phyloP scores from a whole-genome alignment of 306 rosid genomes.

The Castanospermum australe region DNA sequence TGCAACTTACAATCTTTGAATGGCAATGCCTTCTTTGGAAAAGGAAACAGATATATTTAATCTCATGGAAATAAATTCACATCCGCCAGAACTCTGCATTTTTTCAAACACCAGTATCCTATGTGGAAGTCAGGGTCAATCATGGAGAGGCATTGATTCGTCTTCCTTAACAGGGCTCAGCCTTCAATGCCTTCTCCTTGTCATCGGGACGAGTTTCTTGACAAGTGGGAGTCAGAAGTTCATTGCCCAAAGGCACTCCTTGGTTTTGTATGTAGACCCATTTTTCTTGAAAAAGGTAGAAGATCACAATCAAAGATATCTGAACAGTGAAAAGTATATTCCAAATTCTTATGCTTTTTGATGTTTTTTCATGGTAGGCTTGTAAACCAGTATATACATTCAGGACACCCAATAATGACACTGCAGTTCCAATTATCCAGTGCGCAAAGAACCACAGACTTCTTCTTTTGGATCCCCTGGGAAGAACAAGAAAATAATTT shows the following conservation, averaged over 20 bases:
- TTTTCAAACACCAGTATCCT: conserved; percentile 7
- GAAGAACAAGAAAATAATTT: not conserved
- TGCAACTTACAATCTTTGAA: not conserved
- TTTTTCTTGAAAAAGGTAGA: conserved; percentile 84
- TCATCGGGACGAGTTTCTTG: conserved; percentile 33
- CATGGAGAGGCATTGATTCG: not conserved
- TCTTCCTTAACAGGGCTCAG: conserved; percentile 42
- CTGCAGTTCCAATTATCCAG: conserved; percentile 65
- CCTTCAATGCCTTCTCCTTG: conserved; percentile 35
- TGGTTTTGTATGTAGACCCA: conserved; percentile 59
- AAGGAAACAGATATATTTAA: not conserved
- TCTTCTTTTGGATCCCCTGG: conserved; percentile 68
- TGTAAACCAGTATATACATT: conserved; percentile 64
- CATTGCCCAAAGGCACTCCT: conserved; percentile 48
- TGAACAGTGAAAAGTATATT: conserved; percentile 55
- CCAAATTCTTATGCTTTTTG: conserved; percentile 56
- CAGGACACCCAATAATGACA: conserved; percentile 54
- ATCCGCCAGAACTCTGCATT: not conserved
- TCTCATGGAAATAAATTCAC: not conserved
- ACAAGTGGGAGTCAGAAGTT: conserved; percentile 23
- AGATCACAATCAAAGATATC: conserved; percentile 40
- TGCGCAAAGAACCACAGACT: conserved; percentile 61
- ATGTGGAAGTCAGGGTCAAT: not conserved
- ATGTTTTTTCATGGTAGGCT: conserved; percentile 71
- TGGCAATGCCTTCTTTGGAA: not conserved